Evolutionary conservation across 1,139 yeast species (phyloP).

Genomic region (Suhomyces terraborum): DNA sequence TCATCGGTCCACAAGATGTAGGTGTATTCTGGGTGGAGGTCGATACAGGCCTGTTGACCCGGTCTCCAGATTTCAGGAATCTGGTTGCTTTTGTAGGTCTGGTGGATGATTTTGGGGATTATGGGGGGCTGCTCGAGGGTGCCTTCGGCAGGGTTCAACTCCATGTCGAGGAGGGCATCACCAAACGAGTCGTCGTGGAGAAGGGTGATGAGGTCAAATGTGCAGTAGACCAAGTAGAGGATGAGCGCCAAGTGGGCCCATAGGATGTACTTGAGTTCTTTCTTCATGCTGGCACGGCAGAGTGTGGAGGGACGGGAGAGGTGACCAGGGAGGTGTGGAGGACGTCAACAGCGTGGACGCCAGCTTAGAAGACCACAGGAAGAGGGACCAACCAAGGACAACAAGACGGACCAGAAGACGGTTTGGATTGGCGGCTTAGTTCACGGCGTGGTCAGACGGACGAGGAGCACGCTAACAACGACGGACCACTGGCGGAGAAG

Average conservation of each 20-base stretch:
- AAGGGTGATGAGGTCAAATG: constrained; percentile 75
- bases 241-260: constrained; percentile 59
- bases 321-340: neutral
- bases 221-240: constrained; percentile 57
- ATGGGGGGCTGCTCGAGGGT: constrained; percentile 47
- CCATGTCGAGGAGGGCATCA: constrained; percentile 62
- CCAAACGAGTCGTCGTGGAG: constrained; percentile 69
- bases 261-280: constrained; percentile 61
- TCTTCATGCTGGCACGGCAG: constrained; percentile 39
- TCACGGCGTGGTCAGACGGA: too few relatives aligned
- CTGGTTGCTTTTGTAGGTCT: constrained; percentile 77
- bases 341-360: too few relatives aligned
- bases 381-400: too few relatives aligned
- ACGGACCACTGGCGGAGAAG: too few relatives aligned
- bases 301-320: neutral
- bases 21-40: constrained; percentile 82
- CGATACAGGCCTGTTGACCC: constrained; percentile 75
- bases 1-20: constrained; percentile 91
- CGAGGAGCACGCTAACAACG: too few relatives aligned
- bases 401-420: too few relatives aligned
- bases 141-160: constrained; percentile 52
- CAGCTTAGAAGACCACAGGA: too few relatives aligned
- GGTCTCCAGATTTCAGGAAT: constrained; percentile 81
- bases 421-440: too few relatives aligned
- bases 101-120: constrained; percentile 91